phyloP scores from a whole-genome alignment of 805 yeast genomes.

The Wickerhamiella vanderwaltii region DNA sequence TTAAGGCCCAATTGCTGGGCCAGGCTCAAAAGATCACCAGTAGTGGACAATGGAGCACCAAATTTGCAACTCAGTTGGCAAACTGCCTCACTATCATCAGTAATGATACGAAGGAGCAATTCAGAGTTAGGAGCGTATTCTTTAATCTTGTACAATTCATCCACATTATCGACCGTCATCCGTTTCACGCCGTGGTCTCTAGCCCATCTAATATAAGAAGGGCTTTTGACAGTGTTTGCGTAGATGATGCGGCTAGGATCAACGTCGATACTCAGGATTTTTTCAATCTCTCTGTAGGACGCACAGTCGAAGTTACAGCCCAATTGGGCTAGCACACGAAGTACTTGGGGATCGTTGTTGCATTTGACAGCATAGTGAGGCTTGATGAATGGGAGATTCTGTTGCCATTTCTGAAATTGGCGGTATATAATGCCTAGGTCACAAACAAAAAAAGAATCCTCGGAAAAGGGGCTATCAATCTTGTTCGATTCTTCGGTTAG shows the following conservation, averaged over 20 bases:
- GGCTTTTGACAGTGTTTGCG: slow-evolving; percentile 92
- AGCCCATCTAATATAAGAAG: slow-evolving; percentile 68
- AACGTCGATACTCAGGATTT: slow-evolving; percentile 50
- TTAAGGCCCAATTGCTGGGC: slow-evolving; percentile 52
- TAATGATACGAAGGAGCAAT: slow-evolving; percentile 66
- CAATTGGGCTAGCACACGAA: slow-evolving; percentile 42
- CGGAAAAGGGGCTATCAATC: slow-evolving; percentile 24
- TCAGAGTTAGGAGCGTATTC: slow-evolving; percentile 56
- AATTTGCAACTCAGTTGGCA: slow-evolving; percentile 81
- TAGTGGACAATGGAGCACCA: slow-evolving; percentile 58
- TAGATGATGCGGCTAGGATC: slow-evolving; percentile 59
- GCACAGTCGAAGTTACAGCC: slow-evolving; percentile 91
- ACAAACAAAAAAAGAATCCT: slow-evolving; percentile 78
- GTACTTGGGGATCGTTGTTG: slow-evolving; percentile 56
- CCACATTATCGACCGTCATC: slow-evolving; percentile 83
- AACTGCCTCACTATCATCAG: slow-evolving; percentile 80
- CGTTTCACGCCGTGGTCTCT: slow-evolving; percentile 40
- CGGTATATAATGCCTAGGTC: slow-evolving; percentile 64
- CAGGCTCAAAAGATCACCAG: slow-evolving; percentile 42
- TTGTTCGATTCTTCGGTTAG: not conserved
- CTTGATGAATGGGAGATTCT: slow-evolving; percentile 54
- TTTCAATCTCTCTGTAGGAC: slow-evolving; percentile 68
- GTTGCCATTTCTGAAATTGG: slow-evolving; percentile 51
- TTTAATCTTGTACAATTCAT: slow-evolving; percentile 66
- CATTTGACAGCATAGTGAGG: slow-evolving; percentile 96